phyloP scores from a whole-genome alignment of 495 filamentous ascomycete species.

The Saxophila tyrrhenica region DNA sequence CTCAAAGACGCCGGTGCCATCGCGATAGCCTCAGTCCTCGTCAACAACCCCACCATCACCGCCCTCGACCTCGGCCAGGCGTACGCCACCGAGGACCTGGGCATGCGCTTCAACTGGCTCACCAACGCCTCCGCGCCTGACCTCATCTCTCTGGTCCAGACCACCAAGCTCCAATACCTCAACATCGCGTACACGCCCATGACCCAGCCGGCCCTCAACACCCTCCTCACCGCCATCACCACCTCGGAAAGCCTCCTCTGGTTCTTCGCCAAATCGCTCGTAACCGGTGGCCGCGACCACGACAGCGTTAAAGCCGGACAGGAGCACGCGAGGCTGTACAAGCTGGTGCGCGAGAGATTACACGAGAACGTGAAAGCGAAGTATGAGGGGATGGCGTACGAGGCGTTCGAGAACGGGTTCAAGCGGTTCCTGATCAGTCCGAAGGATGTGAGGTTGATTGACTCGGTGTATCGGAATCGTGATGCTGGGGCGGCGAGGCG shows the following conservation, averaged over 20 bases:
- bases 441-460: constrained; percentile 31
- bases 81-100: constrained; percentile 29
- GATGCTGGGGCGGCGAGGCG: constrained; percentile 29
- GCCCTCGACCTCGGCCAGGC: constrained; percentile 28
- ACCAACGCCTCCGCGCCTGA: constrained; percentile 11
- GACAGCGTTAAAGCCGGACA: constrained; percentile 10
- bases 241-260: constrained; percentile 16
- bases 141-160: constrained; percentile 11
- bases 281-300: not conserved
- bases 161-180: constrained; percentile 18
- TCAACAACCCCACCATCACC: constrained; percentile 5
- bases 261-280: constrained; percentile 13
- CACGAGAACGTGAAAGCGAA: constrained; percentile 20
- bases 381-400: constrained; percentile 19
- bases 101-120: constrained; percentile 28
- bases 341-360: constrained; percentile 10
- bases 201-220: not conserved
- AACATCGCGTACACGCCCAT: constrained; percentile 20
- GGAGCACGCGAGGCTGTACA: constrained; percentile 4
- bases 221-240: not conserved
- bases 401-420: constrained; percentile 22
- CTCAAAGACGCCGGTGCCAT: constrained; percentile 14
- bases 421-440: constrained; percentile 29
- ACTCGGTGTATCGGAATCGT: constrained; percentile 33
- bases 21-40: constrained; percentile 20